Base-by-base conservation (phyloP, 1,139 yeast species). In the Kodamaea arcana region DNA sequence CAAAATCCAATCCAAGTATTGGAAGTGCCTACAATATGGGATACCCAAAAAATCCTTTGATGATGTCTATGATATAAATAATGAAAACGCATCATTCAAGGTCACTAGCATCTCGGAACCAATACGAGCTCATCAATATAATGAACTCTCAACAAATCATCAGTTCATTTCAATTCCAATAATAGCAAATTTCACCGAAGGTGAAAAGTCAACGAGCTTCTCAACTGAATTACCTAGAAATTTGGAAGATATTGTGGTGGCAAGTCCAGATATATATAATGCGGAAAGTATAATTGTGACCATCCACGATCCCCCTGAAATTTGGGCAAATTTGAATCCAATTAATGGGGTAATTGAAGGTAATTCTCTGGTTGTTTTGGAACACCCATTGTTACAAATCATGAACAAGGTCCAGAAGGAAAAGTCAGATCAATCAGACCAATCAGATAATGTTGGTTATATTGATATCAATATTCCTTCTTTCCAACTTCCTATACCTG, bases 251-350 rank as follows among this genome's bases (percentile, higher is more conserved):
- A 80, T 85, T 37, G 75, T 90, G 10, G 57, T 90, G 34, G 85
- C 94, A 21, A 78, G 95, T 13, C 83, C 88, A 4, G 76, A 80
- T 42, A 73, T 90, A 16, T 80, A 80, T 54, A 71, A 76, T 10
- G 67, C 80, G 31, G 72, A 77, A 15, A 76, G 83, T 6, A 59
- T 90, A 7, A 65, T 88, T 12, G 66, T 92, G 12, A 60, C 86
- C 7, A 78, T 90, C 11, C 97, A 90, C 56, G 97, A 90, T 50
- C 88, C 97, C 2, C 90, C 97, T 2, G 94, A 88, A 43, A 72
- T 92, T 6, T 88, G 96, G 95, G 95, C 95, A 1, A 78, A 83
- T 44, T 65, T 82, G 21, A 88, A 88, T 53, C 88, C 95, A 0
- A 62, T 82, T 5, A 75, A 83, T 17, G 97, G 97, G 8, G 70